Base-by-base conservation (phyloP, 2,329 filamentous ascomycete genomes). In the Aurifilum marmelostoma region DNA sequence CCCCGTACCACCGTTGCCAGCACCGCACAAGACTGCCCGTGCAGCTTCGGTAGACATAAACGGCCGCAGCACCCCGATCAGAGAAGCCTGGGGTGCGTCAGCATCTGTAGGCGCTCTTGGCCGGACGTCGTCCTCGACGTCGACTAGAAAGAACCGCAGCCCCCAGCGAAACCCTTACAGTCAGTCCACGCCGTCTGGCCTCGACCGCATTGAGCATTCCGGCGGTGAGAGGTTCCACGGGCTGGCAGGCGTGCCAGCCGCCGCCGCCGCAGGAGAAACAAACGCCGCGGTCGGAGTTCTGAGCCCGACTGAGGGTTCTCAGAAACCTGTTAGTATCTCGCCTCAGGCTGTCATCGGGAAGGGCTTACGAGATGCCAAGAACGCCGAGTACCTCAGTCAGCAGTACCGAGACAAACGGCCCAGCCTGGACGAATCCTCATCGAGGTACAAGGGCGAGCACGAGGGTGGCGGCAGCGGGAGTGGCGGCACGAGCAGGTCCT, bases 161-260 rank as follows among this genome's bases (percentile, higher is more conserved):
- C 69, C 69, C 1, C 64, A 67, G 67, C 61, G 67, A n/a, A 69
- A 69, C 34, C 64, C 67, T 12, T 64, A 69, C 61, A 71, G 69
- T 64, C 67, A 67, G 43, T 69, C 67, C 7, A 60, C 63, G 21
- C 69, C 69, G 1, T 59, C 58, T 7, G 63, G 63, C n/a, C 47
- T 70, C 62, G 63, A 63, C 56, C 68, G 68, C 21, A 58, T 50
- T 32, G 62, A 16, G 18, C 16, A 47, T 16, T 21, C 68, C 5
- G 41, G 58, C 8, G 14, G 47, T 39, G 69, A 68, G 47, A 63
- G 69, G 12, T 24, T 41, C 37, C 66, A 62, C 18, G 52, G 69
- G 14, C 52, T 66, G 18, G 52, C 62, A 24, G 39, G 50, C 37
- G 58, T 66, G 37, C 63, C n/a, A n/a, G n/a, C n/a, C n/a, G n/a